Percentiles rank a stretch among this genome's conserved stretches.
Conservation (phyloP, 345 rosid species). For the Reutealis trisperma region DNA sequence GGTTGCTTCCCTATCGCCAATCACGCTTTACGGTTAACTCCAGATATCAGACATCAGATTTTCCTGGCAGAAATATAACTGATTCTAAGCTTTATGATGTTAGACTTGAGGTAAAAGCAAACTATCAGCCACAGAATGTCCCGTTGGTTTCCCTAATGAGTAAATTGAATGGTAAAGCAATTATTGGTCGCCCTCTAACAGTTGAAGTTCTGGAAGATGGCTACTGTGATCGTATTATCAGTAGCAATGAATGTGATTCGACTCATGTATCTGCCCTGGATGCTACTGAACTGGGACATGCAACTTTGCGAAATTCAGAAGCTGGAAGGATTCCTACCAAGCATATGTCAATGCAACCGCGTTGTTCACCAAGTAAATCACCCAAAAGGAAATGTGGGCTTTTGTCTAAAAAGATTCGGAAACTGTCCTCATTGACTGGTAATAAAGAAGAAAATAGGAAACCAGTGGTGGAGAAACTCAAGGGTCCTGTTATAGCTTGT, state of each 20-base stretch:
- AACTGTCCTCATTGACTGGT: conserved; percentile 72
- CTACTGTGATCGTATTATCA: conserved; percentile 28
- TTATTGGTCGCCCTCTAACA: conserved; percentile 77
- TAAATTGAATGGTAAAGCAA: conserved; percentile 75
- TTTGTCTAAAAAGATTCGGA: conserved; percentile 68
- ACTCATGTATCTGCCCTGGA: not conserved
- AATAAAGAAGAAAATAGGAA: conserved; percentile 47
- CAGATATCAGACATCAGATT: conserved; percentile 45
- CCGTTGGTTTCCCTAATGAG: conserved; percentile 92
- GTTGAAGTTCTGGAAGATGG: conserved; percentile 53
- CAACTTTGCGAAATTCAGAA: conserved; percentile 30
- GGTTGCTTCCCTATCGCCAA: conserved; percentile 56
- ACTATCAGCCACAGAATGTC: conserved; percentile 65
- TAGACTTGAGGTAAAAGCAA: conserved; percentile 70
- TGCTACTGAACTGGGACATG: conserved; percentile 21
- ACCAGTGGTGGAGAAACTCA: conserved; percentile 49
- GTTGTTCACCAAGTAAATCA: conserved; percentile 19
- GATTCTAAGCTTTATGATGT: conserved; percentile 61
- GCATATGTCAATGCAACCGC: conserved; percentile 22
- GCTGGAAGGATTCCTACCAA: conserved; percentile 39
- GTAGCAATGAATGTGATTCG: conserved; percentile 28
- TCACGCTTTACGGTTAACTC: conserved; percentile 54
- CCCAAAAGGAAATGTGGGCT: conserved; percentile 42
- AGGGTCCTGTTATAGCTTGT: conserved; percentile 70
- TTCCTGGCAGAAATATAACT: conserved; percentile 38